Evolutionary conservation across 164 flowering plant species (phyloP).

Genomic region (Euptelea pleiosperma): DNA sequence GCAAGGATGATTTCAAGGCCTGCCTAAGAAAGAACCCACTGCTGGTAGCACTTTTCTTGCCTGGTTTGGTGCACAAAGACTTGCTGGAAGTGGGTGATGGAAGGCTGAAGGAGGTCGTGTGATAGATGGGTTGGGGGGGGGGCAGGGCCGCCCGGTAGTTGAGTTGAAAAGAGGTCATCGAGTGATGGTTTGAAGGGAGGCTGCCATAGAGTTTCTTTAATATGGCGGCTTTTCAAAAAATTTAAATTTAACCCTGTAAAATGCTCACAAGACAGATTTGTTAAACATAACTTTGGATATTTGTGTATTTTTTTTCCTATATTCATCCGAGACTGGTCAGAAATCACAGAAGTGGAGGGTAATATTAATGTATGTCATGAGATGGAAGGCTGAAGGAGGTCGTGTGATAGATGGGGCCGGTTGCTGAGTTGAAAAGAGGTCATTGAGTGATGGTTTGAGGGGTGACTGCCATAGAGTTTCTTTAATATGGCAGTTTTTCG

Average conservation of each 20-base stretch:
- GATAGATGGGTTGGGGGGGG: not conserved
- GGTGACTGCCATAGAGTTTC: constrained; percentile 5
- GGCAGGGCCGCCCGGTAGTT: too few relatives aligned
- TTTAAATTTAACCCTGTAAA: not conserved
- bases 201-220: constrained; percentile 5
- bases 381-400: constrained; percentile 4
- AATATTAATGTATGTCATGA: not conserved
- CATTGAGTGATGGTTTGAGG: not conserved
- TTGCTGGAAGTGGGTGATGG: constrained; percentile 3
- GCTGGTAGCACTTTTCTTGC: constrained; percentile 23
- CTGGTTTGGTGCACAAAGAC: constrained; percentile 1
- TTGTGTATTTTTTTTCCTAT: constrained; percentile 8
- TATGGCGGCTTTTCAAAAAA: not conserved
- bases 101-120: constrained; percentile 1
- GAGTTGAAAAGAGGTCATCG: not conserved
- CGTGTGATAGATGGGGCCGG: not conserved
- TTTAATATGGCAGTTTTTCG: not conserved
- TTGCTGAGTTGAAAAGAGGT: not conserved
- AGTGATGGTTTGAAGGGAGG: not conserved
- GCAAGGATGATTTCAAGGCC: constrained; percentile 35
- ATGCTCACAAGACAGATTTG: not conserved
- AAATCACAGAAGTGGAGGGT: not conserved
- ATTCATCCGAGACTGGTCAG: not conserved
- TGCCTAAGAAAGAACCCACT: constrained; percentile 32
- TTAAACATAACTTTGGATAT: constrained; percentile 6